Base-by-base conservation (phyloP, 768 basidiomycete species). In the Hypsizygus marmoreus region DNA sequence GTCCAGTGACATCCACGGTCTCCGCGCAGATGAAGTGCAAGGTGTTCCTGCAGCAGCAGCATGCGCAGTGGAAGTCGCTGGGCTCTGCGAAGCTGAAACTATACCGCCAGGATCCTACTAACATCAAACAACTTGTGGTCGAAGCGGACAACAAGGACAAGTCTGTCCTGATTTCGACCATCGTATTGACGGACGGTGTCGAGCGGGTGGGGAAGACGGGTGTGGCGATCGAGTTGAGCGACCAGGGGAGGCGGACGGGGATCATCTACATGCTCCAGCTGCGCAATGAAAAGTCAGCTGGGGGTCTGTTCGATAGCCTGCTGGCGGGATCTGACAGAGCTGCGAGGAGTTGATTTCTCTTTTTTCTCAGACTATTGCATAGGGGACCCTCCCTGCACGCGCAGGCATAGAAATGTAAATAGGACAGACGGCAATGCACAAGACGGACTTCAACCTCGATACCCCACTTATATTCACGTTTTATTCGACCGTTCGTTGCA, bases 171-270 rank as follows among this genome's bases (percentile, higher is more conserved):
- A 94, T 99, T 52, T 95, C 92, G 31, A 97, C 97, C 5, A 97
- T 98, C 51, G 91, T 99, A 23, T 73, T 97, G 40, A 91, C 86
- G 4, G 95, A 97, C 63, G 97, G 95, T 6, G 95, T 98, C 20
- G 97, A 99, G 69, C 78, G 95, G 35, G 95, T 99, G n/a, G 97
- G 91, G 16, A 97, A 95, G 71, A 98, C 95, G 2, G 97, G 97
- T 11, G 87, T 99, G 30, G 97, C 97, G 34, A 86, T 99, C 51
- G 95, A 98, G 67, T 70, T 99, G 40, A 94, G 91, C 65, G 91
- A 95, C 71, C 77, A 84, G 45, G 97, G 97, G n/a, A 66, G 80
- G 38, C 80, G 95, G 49, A 95, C 95, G 11, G 97, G 95, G 19
- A 83, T 97, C 61, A 74, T 98, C 45, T 97, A 99, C 67, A 97